Evolutionary conservation across 2,329 filamentous ascomycete genomes (phyloP).

Genomic region (Bretziella fagacearum): DNA sequence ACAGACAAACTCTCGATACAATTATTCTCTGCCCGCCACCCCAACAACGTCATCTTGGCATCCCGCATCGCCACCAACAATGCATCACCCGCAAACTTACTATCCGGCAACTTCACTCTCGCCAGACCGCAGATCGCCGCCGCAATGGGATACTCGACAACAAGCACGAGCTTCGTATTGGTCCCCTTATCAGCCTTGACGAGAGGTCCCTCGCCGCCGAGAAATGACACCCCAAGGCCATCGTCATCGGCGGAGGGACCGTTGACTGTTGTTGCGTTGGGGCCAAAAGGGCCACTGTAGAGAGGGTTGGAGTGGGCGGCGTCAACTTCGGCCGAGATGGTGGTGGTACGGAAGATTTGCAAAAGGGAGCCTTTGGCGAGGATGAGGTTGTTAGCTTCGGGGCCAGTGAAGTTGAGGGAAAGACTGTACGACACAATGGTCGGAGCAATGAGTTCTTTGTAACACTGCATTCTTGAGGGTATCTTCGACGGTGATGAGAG

Average conservation of each 20-base stretch:
- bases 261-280: slow-evolving; percentile 27
- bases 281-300: slow-evolving; percentile 16
- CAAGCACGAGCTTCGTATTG: slow-evolving; percentile 63
- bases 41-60: slow-evolving; percentile 79
- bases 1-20: slow-evolving; percentile 79
- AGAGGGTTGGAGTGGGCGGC: slow-evolving; percentile 24
- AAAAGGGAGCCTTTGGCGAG: slow-evolving; percentile 85
- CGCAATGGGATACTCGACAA: slow-evolving; percentile 68
- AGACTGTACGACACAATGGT: slow-evolving; percentile 87
- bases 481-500: neutral
- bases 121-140: slow-evolving; percentile 74
- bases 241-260: slow-evolving; percentile 41
- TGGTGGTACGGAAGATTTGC: slow-evolving; percentile 69
- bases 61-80: slow-evolving; percentile 74
- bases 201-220: slow-evolving; percentile 44
- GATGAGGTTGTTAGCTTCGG: slow-evolving; percentile 66
- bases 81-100: slow-evolving; percentile 66
- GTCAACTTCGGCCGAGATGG: slow-evolving; percentile 47
- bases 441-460: slow-evolving; percentile 85
- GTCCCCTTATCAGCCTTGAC: slow-evolving; percentile 45
- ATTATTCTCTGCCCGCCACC: slow-evolving; percentile 76
- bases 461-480: slow-evolving; percentile 83
- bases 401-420: slow-evolving; percentile 56
- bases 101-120: slow-evolving; percentile 53
- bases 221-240: slow-evolving; percentile 48